These are phyloP conservation scores for Eimeria necatrix DNA, from an alignment of 169 alveolate species.

Conservation along the genomic window DNA sequence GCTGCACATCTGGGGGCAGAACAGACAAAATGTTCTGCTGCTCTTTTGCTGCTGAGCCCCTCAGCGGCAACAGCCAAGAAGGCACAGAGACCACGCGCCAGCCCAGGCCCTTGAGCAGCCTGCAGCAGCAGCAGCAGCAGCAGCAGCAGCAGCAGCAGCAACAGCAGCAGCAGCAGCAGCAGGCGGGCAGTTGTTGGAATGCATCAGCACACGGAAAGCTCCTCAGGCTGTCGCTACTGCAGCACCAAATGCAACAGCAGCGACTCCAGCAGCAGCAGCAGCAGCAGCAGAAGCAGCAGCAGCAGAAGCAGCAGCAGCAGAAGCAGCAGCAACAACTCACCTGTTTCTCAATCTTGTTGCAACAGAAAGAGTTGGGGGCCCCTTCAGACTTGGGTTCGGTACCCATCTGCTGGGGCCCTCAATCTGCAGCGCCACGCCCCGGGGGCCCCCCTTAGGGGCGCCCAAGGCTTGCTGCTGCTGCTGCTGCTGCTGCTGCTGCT, in stretches of 20 bases:
- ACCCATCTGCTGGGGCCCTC: neutral
- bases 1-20: neutral
- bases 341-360: neutral
- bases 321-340: no score
- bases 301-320: no score
- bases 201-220: no score
- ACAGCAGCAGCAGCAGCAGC: neutral
- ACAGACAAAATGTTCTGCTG: neutral
- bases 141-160: neutral
- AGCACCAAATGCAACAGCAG: no score
- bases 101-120: neutral
- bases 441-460: neutral
- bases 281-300: no score
- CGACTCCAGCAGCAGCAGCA: no score
- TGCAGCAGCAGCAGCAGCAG: neutral
- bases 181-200: neutral
- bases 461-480: neutral
- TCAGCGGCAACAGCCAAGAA: neutral
- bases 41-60: neutral
- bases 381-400: neutral
- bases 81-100: neutral
- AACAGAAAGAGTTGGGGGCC: neutral
- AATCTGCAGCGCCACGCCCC: neutral
- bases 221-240: no score
- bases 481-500: conserved; percentile 11